Percentiles rank a stretch among this genome's conserved stretches.
Evolutionary conservation across 371 early-diverging fungal genomes (phyloP).

Genomic region (Mortierella sp.): DNA sequence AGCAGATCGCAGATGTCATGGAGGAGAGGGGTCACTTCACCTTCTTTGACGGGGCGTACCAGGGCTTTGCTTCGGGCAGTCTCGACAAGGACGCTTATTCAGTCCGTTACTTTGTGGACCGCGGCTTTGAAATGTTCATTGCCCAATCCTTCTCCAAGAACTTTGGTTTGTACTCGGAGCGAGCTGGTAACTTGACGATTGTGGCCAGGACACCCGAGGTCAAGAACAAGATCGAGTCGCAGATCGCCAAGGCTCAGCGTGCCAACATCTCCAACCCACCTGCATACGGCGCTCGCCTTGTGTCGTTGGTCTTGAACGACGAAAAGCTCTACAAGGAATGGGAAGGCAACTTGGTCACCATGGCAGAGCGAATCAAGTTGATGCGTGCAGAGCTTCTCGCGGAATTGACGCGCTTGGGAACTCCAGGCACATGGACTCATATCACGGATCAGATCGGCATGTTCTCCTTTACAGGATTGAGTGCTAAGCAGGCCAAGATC

Average conservation of each 20-base stretch:
- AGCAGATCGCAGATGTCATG: slow-evolving; percentile 86
- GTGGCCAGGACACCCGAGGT: slow-evolving; percentile 66
- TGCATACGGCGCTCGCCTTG: slow-evolving; percentile 93
- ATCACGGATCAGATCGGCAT: slow-evolving; percentile 96
- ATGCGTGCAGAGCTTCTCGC: slow-evolving; percentile 85
- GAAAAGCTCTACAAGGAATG: slow-evolving; percentile 85
- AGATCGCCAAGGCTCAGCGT: slow-evolving; percentile 86
- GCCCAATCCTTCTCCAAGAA: slow-evolving; percentile 97
- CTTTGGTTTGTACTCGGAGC: slow-evolving; percentile 96
- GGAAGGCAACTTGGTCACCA: slow-evolving; percentile 77
- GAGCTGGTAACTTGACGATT: slow-evolving; percentile 87
- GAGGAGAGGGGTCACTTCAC: slow-evolving; percentile 80
- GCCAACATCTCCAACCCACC: slow-evolving; percentile 92
- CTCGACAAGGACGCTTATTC: slow-evolving; percentile 92
- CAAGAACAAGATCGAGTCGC: slow-evolving; percentile 74
- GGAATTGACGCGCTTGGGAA: slow-evolving; percentile 71
- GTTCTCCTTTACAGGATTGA: slow-evolving; percentile 93
- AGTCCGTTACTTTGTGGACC: slow-evolving; percentile 88
- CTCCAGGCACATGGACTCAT: slow-evolving; percentile 97
- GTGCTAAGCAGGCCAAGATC: slow-evolving; percentile 73
- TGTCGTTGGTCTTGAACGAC: slow-evolving; percentile 82
- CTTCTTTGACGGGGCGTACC: slow-evolving; percentile 98
- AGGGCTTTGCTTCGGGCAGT: slow-evolving; percentile 96
- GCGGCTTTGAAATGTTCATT: slow-evolving; percentile 89
- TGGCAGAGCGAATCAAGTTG: slow-evolving; percentile 89